Conservation (phyloP, 2,329 filamentous ascomycete species). For the Aspergillus spinulosporus region DNA sequence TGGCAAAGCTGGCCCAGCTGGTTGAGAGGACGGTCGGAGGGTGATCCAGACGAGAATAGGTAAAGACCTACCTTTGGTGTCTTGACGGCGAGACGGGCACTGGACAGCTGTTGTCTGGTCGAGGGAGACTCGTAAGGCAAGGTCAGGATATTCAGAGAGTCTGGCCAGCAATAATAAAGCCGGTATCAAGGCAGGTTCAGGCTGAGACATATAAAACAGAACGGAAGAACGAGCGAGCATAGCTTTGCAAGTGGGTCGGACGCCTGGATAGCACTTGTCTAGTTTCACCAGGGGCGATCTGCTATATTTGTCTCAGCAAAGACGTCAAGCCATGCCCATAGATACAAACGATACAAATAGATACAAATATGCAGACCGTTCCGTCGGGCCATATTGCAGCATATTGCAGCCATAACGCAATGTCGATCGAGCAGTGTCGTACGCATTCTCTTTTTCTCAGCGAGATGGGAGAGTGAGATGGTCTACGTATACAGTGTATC, state of each 20-base stretch:
- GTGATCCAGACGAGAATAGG: neutral
- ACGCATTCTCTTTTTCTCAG: neutral
- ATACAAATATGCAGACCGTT: neutral
- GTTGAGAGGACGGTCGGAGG: neutral
- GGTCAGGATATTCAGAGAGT: constrained; percentile 3
- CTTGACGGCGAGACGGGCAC: neutral
- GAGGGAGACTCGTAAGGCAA: neutral
- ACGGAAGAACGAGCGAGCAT: neutral
- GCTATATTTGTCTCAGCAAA: constrained; percentile 18
- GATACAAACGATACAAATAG: neutral
- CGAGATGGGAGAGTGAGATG: neutral
- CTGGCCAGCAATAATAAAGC: neutral
- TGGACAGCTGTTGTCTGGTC: neutral
- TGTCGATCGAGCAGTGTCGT: neutral
- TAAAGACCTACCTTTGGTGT: neutral
- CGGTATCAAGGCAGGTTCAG: neutral
- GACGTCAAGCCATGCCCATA: neutral
- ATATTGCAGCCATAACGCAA: no score
- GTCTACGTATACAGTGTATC: neutral
- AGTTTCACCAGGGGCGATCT: constrained; percentile 24
- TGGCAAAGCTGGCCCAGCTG: constrained; percentile 1
- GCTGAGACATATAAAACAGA: constrained; percentile 5
- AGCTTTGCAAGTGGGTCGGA: constrained; percentile 5
- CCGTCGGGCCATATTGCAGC: neutral
- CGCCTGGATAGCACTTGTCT: constrained; percentile 11